Percentiles rank a stretch among this genome's conserved stretches.
Conservation (phyloP, 148 eudicot species). For the Salicornia ramosissima region DNA sequence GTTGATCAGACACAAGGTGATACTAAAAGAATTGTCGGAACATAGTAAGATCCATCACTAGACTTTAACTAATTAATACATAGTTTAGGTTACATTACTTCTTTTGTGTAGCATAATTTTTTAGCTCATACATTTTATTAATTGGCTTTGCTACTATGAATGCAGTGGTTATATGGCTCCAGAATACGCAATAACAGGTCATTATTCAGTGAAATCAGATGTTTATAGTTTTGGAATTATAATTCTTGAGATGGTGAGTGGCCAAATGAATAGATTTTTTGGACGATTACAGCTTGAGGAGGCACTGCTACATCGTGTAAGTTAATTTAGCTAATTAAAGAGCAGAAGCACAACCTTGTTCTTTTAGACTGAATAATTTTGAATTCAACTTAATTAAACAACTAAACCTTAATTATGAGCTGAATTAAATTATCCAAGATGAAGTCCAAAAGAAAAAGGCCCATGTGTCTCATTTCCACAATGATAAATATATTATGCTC, state of each 20-base stretch:
- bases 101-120: too few species aligned
- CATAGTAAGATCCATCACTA: constrained; percentile 23
- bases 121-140: background rate
- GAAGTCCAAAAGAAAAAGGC: too few species aligned
- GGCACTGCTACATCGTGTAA: constrained; percentile 17
- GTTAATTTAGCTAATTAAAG: background rate
- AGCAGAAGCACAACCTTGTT: too few species aligned
- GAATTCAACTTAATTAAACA: too few species aligned
- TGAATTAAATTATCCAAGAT: too few species aligned
- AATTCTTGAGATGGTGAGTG: constrained; percentile 29
- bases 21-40: constrained; percentile 18
- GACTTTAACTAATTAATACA: background rate
- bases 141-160: background rate
- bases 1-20: constrained; percentile 26
- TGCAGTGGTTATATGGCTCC: constrained; percentile 36
- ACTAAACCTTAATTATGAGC: too few species aligned
- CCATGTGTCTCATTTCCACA: too few species aligned
- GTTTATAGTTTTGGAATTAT: constrained; percentile 31
- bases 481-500: too few species aligned
- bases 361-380: too few species aligned
- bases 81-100: too few species aligned
- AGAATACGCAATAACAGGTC: constrained; percentile 29
- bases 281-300: constrained; percentile 10
- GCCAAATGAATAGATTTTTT: constrained; percentile 11
- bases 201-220: constrained; percentile 27